Evolutionary conservation across 345 rosid genomes (phyloP).

Genomic region (Eucalyptus cloeziana): DNA sequence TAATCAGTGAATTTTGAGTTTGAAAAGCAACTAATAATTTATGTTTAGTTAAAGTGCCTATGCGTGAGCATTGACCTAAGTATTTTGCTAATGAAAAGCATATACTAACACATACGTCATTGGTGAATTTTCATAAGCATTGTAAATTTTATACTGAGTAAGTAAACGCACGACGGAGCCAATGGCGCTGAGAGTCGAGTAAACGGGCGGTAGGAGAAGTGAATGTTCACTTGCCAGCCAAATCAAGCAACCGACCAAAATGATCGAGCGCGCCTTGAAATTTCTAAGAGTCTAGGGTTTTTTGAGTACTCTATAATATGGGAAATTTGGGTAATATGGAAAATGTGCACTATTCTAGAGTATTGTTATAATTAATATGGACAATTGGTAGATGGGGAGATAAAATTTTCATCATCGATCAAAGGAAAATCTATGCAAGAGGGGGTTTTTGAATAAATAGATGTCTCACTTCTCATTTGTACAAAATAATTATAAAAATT

Average conservation of each 20-base stretch:
- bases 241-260: neutral
- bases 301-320: neutral
- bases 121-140: neutral
- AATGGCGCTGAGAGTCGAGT: neutral
- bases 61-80: neutral
- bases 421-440: too few species aligned
- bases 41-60: neutral
- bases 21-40: neutral
- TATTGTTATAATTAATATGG: neutral
- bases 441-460: too few species aligned
- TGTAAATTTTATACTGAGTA: neutral
- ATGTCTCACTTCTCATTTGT: too few species aligned
- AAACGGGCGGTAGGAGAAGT: neutral
- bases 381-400: neutral
- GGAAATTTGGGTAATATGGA: neutral
- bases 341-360: neutral
- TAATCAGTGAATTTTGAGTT: neutral
- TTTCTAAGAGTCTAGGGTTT: neutral
- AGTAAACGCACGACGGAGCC: neutral
- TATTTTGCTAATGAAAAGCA: neutral
- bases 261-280: neutral
- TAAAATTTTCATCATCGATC: too few species aligned
- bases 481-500: too few species aligned
- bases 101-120: neutral
- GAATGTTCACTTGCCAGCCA: neutral